These are phyloP conservation scores for Xylaria sp. DNA, from an alignment of 495 filamentous ascomycete genomes.

Conservation along the genomic window DNA sequence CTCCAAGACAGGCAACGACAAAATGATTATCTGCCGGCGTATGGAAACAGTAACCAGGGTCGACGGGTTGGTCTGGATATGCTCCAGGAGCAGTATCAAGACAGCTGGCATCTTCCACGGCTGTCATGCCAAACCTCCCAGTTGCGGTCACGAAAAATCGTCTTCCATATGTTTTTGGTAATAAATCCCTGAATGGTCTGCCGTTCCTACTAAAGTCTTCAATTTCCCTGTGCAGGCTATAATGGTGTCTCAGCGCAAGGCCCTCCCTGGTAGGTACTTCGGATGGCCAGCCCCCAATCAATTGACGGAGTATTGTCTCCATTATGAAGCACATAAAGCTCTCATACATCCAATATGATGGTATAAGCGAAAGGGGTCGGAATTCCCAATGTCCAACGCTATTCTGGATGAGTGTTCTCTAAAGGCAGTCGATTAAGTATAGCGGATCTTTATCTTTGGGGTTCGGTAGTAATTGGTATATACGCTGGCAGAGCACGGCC, in stretches of 20 bases:
- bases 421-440: background rate
- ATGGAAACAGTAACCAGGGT: no score
- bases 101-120: background rate
- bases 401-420: background rate
- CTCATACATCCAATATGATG: background rate
- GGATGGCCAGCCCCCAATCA: background rate
- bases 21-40: no score
- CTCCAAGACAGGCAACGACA: background rate
- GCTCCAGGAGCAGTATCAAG: background rate
- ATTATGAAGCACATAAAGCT: background rate
- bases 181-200: background rate
- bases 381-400: background rate
- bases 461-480: slow-evolving; percentile 1
- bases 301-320: background rate
- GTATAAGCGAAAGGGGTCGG: background rate
- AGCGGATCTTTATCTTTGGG: background rate
- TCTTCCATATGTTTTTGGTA: background rate
- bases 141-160: background rate
- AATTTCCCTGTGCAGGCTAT: background rate
- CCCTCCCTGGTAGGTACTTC: background rate
- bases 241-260: no score
- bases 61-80: background rate
- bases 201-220: no score
- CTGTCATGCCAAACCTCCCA: background rate
- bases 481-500: slow-evolving; percentile 12